These are phyloP conservation scores for Trifolium subterraneum DNA, from an alignment of 306 rosid species.

Conservation along the genomic window DNA sequence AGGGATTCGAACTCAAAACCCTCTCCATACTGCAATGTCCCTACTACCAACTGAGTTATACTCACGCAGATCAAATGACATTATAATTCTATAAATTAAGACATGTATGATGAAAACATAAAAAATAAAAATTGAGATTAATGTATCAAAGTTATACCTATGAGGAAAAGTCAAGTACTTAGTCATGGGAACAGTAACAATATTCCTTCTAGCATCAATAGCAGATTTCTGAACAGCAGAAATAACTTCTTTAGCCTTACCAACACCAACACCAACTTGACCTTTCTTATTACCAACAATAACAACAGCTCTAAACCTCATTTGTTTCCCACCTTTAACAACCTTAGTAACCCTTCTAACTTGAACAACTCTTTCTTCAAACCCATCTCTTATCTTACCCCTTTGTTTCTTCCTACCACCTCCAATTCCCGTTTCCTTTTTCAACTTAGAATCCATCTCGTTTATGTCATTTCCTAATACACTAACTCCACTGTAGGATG, in stretches of 20 bases:
- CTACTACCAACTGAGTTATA: too few species aligned
- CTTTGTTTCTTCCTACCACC: slow-evolving; percentile 51
- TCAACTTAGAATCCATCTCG: slow-evolving; percentile 75
- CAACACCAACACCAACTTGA: slow-evolving; percentile 67
- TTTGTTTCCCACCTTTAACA: slow-evolving; percentile 94
- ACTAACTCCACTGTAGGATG: slow-evolving; percentile 74
- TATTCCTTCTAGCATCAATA: slow-evolving; percentile 40
- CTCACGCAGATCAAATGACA: background rate
- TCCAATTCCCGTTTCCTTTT: slow-evolving; percentile 59
- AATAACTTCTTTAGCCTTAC: slow-evolving; percentile 45
- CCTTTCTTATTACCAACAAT: slow-evolving; percentile 95
- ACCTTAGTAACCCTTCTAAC: slow-evolving; percentile 93
- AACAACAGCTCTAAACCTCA: slow-evolving; percentile 81
- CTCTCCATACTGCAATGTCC: too few species aligned
- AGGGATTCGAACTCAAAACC: too few species aligned
- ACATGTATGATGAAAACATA: background rate
- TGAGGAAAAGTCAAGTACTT: slow-evolving; percentile 48
- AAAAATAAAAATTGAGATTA: background rate
- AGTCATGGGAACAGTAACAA: slow-evolving; percentile 37
- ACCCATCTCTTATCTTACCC: slow-evolving; percentile 79
- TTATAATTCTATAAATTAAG: background rate
- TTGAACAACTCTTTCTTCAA: slow-evolving; percentile 90
- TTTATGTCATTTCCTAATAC: slow-evolving; percentile 71
- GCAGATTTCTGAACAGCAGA: slow-evolving; percentile 47
- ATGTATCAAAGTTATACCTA: background rate